Conservation (phyloP, 2,329 filamentous ascomycete species). For the Colletotrichum sidae region DNA sequence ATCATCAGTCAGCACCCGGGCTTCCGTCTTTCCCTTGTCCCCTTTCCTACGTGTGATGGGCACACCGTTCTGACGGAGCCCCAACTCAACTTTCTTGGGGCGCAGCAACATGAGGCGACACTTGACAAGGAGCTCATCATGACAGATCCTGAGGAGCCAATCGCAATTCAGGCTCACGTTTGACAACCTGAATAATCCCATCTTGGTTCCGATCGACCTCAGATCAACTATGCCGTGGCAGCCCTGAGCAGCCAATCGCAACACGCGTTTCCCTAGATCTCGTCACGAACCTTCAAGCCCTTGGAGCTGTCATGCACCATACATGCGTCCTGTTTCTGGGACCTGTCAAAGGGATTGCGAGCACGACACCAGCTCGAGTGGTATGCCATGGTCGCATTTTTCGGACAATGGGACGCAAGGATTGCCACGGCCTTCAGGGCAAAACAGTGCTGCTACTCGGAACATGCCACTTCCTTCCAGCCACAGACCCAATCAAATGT, state of each 20-base stretch:
- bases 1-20: slow-evolving; percentile 36
- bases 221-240: slow-evolving; percentile 38
- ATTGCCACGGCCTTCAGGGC: slow-evolving; percentile 34
- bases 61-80: slow-evolving; percentile 35
- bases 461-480: slow-evolving; percentile 36
- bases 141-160: slow-evolving; percentile 46
- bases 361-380: slow-evolving; percentile 25
- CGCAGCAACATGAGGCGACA: slow-evolving; percentile 38
- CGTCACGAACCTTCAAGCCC: slow-evolving; percentile 32
- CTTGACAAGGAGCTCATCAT: slow-evolving; percentile 41
- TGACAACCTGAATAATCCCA: slow-evolving; percentile 41
- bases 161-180: slow-evolving; percentile 45
- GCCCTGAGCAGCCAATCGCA: slow-evolving; percentile 42
- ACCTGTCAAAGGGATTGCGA: slow-evolving; percentile 34
- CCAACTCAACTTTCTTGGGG: slow-evolving; percentile 36
- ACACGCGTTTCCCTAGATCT: slow-evolving; percentile 35
- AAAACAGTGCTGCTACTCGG: slow-evolving; percentile 38
- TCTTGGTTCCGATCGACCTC: slow-evolving; percentile 39
- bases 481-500: slow-evolving; percentile 32
- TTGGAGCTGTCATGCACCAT: slow-evolving; percentile 34
- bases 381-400: slow-evolving; percentile 12
- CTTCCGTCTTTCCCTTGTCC: slow-evolving; percentile 35
- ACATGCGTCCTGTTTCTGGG: slow-evolving; percentile 31
- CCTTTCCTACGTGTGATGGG: slow-evolving; percentile 32
- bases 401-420: slow-evolving; percentile 14